Base-by-base conservation (phyloP, 768 basidiomycete species). In the Epithele typhae region DNA sequence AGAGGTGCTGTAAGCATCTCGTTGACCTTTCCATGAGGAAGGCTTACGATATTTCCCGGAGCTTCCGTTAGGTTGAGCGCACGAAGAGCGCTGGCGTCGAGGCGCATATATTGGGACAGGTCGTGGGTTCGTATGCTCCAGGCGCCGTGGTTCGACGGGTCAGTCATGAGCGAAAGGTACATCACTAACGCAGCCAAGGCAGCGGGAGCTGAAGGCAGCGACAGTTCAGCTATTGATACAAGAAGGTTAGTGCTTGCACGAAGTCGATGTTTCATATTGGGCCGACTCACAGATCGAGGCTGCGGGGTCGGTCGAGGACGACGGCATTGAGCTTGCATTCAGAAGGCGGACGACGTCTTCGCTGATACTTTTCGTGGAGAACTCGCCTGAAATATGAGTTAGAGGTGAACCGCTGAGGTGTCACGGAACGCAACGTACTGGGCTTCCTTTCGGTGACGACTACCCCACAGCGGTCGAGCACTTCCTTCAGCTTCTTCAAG, bases 81-180 rank as follows among this genome's bases (percentile, higher is more conserved):
- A 41, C 87, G 78, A 15, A 98, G 70, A 0, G 96, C 95, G 52
- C 92, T 95, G 1, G 96, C 92, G 62, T 99, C 96, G 8, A 98
- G 77, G 48, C 84, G 85, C 93, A 99, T 96, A 65, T 86, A 98
- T 60, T 90, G 93, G 2, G 87, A 81, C 0, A 99, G 73, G 61
- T 98, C 93, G 60, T 99, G 94, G 0, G 86, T 88, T 32, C 77
- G 77, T 11, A 99, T 75, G 12, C 76, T 81, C 69, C 84, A 98
- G 46, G 83, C 78, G 18, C 83, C 86, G 52, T 86, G 82, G 57
- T 94, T 92, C 3, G 81, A 74, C 5, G 82, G 67, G 54, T 95
- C 90, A 6, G 82, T 71, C 2, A 92, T 70, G 4, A 99, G 81
- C 14, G 79, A 75, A 0, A 98, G 78, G 62, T 97, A 97, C 2